These are phyloP conservation scores for Cladosporium halotolerans DNA, from an alignment of 2,329 filamentous ascomycete genomes.

Conservation along the genomic window DNA sequence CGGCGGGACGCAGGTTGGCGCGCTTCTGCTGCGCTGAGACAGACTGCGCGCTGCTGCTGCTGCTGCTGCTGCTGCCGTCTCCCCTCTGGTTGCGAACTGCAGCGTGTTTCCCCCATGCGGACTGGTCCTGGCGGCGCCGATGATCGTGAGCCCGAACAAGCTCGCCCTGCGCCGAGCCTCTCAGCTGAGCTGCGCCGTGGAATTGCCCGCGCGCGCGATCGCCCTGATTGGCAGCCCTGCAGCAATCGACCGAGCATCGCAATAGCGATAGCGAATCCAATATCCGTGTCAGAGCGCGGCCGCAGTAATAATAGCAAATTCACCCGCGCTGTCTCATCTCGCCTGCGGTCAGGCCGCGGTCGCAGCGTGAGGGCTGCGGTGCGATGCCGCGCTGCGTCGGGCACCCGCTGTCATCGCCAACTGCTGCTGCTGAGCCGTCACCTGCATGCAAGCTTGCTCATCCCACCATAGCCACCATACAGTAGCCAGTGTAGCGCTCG, in stretches of 20 bases:
- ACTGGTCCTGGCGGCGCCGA: constrained; percentile 3
- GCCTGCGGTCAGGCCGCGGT: constrained; percentile 5
- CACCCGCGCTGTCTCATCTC: constrained; percentile 16
- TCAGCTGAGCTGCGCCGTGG: constrained; percentile 6
- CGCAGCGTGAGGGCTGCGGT: constrained; percentile 14
- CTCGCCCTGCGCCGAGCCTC: constrained; percentile 4
- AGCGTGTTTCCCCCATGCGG: not conserved
- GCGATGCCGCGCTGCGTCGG: constrained; percentile 8
- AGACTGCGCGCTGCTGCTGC: not conserved
- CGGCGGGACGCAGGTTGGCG: not conserved
- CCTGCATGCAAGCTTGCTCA: constrained; percentile 1
- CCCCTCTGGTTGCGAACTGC: not conserved
- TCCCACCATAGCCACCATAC: not conserved
- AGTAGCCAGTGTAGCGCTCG: too few species aligned
- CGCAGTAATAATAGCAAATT: not conserved
- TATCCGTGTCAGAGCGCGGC: not conserved
- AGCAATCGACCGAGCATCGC: not conserved
- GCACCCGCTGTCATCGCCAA: constrained; percentile 8
- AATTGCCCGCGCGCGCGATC: not conserved
- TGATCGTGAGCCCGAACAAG: constrained; percentile 6
- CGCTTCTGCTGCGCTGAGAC: constrained; percentile 1
- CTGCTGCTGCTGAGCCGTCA: constrained; percentile 6
- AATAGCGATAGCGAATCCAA: not conserved
- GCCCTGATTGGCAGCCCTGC: not conserved
- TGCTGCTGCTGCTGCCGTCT: not conserved